phyloP scores from a whole-genome alignment of 169 alveolate species.

The Plasmodium vinckei region DNA sequence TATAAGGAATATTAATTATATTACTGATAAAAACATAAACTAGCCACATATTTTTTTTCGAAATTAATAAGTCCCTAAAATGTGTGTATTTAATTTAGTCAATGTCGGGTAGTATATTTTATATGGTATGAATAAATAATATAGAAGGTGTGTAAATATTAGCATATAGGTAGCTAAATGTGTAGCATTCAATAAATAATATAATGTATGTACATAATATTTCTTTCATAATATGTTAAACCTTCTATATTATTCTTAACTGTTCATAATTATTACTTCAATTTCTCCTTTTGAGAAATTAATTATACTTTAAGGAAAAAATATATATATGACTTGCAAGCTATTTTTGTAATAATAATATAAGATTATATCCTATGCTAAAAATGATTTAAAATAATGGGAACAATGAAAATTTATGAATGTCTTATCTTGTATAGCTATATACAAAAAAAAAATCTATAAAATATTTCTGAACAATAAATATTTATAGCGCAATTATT shows the following conservation, averaged over 20 bases:
- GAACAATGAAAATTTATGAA: background rate
- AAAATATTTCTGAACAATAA: constrained; percentile 24
- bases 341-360: constrained; percentile 3
- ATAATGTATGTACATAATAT: constrained; percentile 56
- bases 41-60: no score
- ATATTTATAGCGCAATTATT: constrained; percentile 15
- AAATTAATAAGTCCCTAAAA: background rate
- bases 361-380: background rate
- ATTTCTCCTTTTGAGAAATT: constrained; percentile 8
- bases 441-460: constrained; percentile 6
- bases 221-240: constrained; percentile 4
- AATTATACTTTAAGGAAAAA: background rate
- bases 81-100: constrained; percentile 4
- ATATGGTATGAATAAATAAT: background rate
- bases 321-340: background rate
- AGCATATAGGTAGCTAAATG: constrained; percentile 15
- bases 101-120: constrained; percentile 9
- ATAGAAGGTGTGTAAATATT: background rate
- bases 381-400: background rate
- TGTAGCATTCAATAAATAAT: constrained; percentile 7
- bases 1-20: no score
- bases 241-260: constrained; percentile 8
- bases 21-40: no score
- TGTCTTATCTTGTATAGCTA: background rate
- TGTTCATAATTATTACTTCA: constrained; percentile 11